phyloP scores from a whole-genome alignment of 2,329 filamentous ascomycete species.

The Colletotrichum sp. region DNA sequence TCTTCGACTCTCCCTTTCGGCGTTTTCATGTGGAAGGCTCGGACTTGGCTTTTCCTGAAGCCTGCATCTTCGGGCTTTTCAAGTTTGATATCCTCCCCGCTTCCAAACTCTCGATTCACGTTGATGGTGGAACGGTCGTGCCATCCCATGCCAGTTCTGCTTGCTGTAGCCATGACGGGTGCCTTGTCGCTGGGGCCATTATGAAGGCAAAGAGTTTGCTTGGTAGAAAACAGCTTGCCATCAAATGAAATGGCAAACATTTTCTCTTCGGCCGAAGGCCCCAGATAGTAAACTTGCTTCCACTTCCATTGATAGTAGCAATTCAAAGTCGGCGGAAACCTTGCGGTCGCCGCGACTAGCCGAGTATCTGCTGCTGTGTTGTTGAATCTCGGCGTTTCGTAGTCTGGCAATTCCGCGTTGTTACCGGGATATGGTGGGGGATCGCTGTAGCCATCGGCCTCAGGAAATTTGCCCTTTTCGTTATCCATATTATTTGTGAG shows the following conservation, averaged over 20 bases:
- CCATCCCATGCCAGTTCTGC: background rate
- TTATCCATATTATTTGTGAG: background rate
- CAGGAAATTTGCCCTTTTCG: background rate
- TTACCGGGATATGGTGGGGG: background rate
- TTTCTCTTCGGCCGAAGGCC: background rate
- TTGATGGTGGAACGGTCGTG: background rate
- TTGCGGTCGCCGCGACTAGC: background rate
- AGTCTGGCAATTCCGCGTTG: background rate
- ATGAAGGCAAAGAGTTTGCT: slow-evolving; percentile 7
- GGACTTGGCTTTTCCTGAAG: background rate
- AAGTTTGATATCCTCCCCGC: background rate
- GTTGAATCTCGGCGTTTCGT: background rate
- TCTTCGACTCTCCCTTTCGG: background rate
- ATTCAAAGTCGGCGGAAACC: slow-evolving; percentile 9
- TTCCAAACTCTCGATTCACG: background rate
- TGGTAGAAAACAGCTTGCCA: background rate
- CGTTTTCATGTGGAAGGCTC: background rate
- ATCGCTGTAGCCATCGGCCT: background rate
- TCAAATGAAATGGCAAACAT: background rate
- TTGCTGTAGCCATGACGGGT: background rate
- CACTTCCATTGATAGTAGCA: slow-evolving; percentile 13
- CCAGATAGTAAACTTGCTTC: slow-evolving; percentile 4
- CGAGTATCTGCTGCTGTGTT: background rate
- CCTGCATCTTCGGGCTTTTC: background rate
- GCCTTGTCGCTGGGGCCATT: background rate